A percentile compares a stretch with the other conserved stretches of the same genome.
Evolutionary conservation across 805 yeast species (phyloP).

Genomic region (Candida fluviatilis): DNA sequence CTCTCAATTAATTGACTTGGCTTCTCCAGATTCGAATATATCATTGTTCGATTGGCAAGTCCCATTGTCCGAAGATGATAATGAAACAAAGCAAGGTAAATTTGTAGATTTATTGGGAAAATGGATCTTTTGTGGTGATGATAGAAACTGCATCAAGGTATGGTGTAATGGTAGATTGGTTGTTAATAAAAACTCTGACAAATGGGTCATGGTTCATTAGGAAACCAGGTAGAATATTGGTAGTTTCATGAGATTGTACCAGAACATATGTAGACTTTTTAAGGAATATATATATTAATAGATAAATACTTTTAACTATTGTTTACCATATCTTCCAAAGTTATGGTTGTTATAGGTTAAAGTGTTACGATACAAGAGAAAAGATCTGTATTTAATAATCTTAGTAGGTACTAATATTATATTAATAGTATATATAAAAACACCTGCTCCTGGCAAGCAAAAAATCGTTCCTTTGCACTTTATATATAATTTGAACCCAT

Average conservation of each 20-base stretch:
- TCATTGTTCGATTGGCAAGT: conserved; percentile 76
- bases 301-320: too few relatives aligned
- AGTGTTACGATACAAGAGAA: too few relatives aligned
- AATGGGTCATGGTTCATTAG: background rate
- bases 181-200: conserved; percentile 30
- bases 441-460: too few relatives aligned
- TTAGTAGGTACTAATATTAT: too few relatives aligned
- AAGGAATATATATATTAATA: too few relatives aligned
- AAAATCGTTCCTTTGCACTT: too few relatives aligned
- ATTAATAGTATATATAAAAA: too few relatives aligned
- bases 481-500: too few relatives aligned
- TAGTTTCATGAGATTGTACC: background rate
- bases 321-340: too few relatives aligned
- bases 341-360: too few relatives aligned
- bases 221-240: background rate
- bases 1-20: conserved; percentile 70
- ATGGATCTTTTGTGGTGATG: conserved; percentile 95
- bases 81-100: conserved; percentile 8
- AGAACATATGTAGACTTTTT: background rate
- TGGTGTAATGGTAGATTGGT: conserved; percentile 80
- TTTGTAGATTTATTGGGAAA: conserved; percentile 63
- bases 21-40: conserved; percentile 49
- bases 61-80: conserved; percentile 24
- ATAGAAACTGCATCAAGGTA: conserved; percentile 75
- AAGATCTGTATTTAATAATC: too few relatives aligned